Percentiles rank a stretch among this genome's conserved stretches.
These are phyloP conservation scores for Chlorella sp. DNA, from an alignment of 139 green algal species.

Conservation along the genomic window DNA sequence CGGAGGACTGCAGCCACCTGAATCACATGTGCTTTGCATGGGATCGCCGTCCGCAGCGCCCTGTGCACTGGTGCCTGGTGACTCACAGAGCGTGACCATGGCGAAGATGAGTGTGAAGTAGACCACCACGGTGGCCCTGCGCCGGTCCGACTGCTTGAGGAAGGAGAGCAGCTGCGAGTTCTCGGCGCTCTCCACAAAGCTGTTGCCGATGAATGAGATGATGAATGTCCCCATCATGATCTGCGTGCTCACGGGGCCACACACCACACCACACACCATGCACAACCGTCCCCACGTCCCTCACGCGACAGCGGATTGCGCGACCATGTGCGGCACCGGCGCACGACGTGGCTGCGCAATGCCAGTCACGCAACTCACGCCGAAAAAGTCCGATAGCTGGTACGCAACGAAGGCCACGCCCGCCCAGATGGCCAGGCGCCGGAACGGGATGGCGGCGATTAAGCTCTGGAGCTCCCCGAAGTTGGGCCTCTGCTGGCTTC, in stretches of 20 bases:
- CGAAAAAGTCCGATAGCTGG: constrained; percentile 83
- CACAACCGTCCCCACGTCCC: no score
- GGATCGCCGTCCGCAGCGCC: no score
- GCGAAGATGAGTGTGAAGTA: constrained; percentile 78
- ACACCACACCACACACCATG: no score
- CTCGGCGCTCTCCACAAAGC: constrained; percentile 17
- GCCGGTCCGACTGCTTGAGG: constrained; percentile 17
- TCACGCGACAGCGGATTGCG: no score
- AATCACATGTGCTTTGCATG: no score
- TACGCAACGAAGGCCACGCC: constrained; percentile 41
- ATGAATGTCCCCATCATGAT: constrained; percentile 90
- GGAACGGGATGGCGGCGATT: constrained; percentile 63
- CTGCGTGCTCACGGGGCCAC: no score
- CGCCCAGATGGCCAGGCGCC: constrained; percentile 54
- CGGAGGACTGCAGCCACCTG: no score
- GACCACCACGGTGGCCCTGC: constrained; percentile 59
- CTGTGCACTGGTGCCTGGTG: no score
- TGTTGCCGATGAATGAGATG: constrained; percentile 81
- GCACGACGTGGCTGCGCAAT: no score
- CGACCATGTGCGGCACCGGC: no score
- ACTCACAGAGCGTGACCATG: constrained; percentile 43
- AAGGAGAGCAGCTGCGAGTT: constrained; percentile 17
- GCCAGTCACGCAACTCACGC: no score
- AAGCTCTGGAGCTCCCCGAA: constrained; percentile 43
- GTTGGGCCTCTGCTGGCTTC: neutral